Base-by-base conservation (phyloP, 176 grass and related monocot species). In the Hsuehochloa calcarea region DNA sequence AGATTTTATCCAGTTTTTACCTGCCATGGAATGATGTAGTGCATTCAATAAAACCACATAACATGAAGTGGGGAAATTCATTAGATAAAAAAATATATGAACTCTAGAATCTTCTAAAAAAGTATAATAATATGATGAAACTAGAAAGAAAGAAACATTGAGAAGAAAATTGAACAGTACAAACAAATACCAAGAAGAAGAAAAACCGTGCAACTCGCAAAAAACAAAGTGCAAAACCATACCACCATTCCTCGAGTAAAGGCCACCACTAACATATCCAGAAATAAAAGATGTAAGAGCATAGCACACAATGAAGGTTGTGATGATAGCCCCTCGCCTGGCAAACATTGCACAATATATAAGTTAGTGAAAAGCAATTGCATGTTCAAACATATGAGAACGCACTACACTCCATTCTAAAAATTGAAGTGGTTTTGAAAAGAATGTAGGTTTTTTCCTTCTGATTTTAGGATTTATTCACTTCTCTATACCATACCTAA, bases 251-350 rank as follows among this genome's bases (percentile, higher is more conserved):
- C 90, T 91, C 0, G 93, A 98, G 76, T 95, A 95, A 77, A 98
- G 88, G 51, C 93, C 93, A 71, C 91, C 96, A 84, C 96, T 98
- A 68, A 98, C 91, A 79, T 98, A 98, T 85, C 50, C 50, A 58
- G 96, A 98, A 88, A 95, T 95, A 80, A 98, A 95, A 22, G 93
- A 98, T 15, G 96, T 98, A 81, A 98, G 96, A 39, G 93, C 96
- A 87, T 98, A 98, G 86, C 96, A 98, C 83, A 98, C 93, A 74
- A 98, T 98, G 87, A 98, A 98, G 31, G 96, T 98, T 72, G 96
- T 98, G 54, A 93, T 91, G 78, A 98, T 95, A 65, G 93, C 84
- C 43, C 96, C 96, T 87, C 96, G 85, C 89, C 93, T 98, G 72
- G 76, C 35, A 82, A 84, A 56, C n/a, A 65, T 76, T 31, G 15